Base-by-base conservation (phyloP, 805 yeast species). In the Lipomyces sp. region DNA sequence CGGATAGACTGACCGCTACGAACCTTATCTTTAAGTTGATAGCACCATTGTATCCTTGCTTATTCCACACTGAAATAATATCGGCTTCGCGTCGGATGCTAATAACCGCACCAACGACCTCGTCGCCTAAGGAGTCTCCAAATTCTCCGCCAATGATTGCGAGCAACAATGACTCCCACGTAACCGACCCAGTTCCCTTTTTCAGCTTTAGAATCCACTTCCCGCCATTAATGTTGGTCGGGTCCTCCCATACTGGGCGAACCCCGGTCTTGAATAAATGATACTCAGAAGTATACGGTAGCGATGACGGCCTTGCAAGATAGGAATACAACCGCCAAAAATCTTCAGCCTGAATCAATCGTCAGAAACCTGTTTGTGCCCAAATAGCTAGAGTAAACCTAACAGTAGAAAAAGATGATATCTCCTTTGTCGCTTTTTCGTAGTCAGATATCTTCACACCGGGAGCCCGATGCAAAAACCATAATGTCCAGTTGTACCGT, bases 161-260 rank as follows among this genome's bases (percentile, higher is more conserved):
- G 67, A 87, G 73, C 59, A 87, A 74, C 53, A 87, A 76, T 57
- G 87, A 76, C 75, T 77, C 79, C 79, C 79, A 77, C 42, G 64
- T 53, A 56, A 18, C 34, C 4, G 64, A 42, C 10, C 67, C 62
- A 11, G 53, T 78, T 69, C 84, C 89, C 69, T 85, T 83, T 78
- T 83, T 88, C 79, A 89, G 86, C 79, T 84, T 87, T 80, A 85
- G 89, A 57, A 89, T 83, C 97, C 97, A 95, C 81, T 90, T 92
- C 76, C 98, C 99, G 77, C 99, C 99, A 73, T 87, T 83, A 67
- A 90, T 79, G 80, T 95, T 95, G 70, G 86, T 85, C 62, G 82
- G 84, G 79, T 94, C 98, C 84, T 94, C 99, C 99, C 99, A 94
- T 84, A 95, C 97, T 65, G 99, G 99, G 79, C 91, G 90, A 75